A percentile compares a stretch with the other conserved stretches of the same genome.
Evolutionary conservation across 257 asterid genomes (phyloP).

Genomic region (Solanum chilense): DNA sequence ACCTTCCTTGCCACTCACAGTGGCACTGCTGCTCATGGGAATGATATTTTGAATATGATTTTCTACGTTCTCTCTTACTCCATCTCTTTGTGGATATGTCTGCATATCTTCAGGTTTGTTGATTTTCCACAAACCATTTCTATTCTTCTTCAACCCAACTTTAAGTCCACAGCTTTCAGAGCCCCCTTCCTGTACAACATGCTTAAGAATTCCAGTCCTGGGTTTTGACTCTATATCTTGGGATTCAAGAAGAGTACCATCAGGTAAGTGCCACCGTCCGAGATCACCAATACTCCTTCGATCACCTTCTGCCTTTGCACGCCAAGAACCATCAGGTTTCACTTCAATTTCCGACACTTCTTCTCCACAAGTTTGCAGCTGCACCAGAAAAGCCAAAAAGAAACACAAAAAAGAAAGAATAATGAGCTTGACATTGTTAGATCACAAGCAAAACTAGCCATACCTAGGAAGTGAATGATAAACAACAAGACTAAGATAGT

Average conservation of each 20-base stretch:
- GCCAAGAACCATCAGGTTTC: conserved; percentile 98
- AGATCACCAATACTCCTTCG: conserved; percentile 65
- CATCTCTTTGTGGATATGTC: conserved; percentile 29
- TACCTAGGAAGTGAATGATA: neutral
- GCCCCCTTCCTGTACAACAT: conserved; percentile 57
- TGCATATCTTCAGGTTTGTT: conserved; percentile 44
- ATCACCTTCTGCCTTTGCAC: conserved; percentile 79
- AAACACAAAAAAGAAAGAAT: neutral
- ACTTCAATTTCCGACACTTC: conserved; percentile 82
- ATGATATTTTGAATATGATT: conserved; percentile 25
- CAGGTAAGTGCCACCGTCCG: conserved; percentile 83
- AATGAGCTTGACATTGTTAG: neutral
- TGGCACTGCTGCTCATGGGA: conserved; percentile 86
- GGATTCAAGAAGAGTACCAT: conserved; percentile 50
- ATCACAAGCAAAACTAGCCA: neutral
- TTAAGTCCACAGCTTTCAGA: conserved; percentile 63
- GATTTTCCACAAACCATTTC: conserved; percentile 71
- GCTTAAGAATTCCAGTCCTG: conserved; percentile 37
- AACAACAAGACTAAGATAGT: neutral
- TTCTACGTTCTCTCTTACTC: conserved; percentile 24
- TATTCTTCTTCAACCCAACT: conserved; percentile 56
- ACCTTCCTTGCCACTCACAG: conserved; percentile 73
- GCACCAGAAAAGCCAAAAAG: neutral
- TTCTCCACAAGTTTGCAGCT: conserved; percentile 70
- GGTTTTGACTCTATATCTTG: conserved; percentile 53